These are phyloP conservation scores for Lepiota venenata DNA, from an alignment of 768 basidiomycete genomes.

Conservation along the genomic window DNA sequence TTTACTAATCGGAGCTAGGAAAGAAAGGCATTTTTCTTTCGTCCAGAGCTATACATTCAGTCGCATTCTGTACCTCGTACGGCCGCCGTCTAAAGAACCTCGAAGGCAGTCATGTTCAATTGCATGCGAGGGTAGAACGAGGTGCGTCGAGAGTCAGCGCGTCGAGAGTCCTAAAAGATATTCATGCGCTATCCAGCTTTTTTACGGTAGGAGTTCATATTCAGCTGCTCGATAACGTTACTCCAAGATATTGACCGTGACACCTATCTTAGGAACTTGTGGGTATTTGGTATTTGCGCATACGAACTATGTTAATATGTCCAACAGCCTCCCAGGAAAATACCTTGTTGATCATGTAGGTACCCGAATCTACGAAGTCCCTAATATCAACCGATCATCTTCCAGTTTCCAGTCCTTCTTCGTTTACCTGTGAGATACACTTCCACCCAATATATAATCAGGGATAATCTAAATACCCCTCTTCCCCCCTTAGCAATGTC, in stretches of 20 bases:
- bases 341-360: conserved; percentile 11
- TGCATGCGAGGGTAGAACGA: conserved; percentile 14
- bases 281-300: background rate
- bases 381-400: background rate
- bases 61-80: conserved; percentile 20
- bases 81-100: conserved; percentile 20
- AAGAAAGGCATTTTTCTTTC: conserved; percentile 8
- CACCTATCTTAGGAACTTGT: background rate
- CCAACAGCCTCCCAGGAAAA: conserved; percentile 8
- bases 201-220: background rate
- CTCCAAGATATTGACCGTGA: no score
- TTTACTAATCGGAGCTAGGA: background rate
- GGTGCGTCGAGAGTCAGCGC: background rate
- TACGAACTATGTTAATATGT: background rate
- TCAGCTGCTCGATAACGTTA: no score
- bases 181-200: background rate
- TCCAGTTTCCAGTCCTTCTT: conserved; percentile 12
- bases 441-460: background rate
- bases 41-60: conserved; percentile 19
- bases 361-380: background rate
- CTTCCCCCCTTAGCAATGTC: conserved; percentile 14
- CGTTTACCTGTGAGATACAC: conserved; percentile 8
- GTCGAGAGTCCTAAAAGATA: no score
- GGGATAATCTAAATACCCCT: background rate
- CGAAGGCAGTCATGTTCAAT: conserved; percentile 17